Conservation (phyloP, 108 stramenopile species). For the Cyclotella kingstonii region DNA sequence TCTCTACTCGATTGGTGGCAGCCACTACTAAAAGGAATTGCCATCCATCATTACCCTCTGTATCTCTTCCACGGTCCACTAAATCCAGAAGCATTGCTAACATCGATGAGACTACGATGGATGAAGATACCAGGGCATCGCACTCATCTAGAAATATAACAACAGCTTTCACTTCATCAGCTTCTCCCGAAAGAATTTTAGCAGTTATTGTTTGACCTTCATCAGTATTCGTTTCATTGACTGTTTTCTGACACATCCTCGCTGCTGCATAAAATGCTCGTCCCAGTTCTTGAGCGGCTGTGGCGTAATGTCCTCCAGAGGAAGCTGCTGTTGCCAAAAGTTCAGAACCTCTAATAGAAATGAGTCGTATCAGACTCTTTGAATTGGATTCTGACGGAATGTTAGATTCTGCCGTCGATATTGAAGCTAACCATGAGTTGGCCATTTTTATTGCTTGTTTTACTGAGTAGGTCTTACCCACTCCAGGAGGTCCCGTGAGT, state of each 20-base stretch:
- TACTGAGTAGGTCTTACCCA: slow-evolving; percentile 61
- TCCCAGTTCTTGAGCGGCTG: slow-evolving; percentile 35
- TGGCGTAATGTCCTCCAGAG: slow-evolving; percentile 24
- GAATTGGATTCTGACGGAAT: neutral
- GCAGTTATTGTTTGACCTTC: neutral
- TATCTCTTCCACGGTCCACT: slow-evolving; percentile 21
- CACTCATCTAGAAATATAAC: slow-evolving; percentile 83
- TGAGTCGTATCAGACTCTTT: slow-evolving; percentile 10
- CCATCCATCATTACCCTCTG: slow-evolving; percentile 27
- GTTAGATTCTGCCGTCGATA: neutral
- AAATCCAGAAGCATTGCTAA: slow-evolving; percentile 61
- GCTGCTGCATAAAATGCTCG: slow-evolving; percentile 29
- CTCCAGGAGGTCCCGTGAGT: slow-evolving; percentile 56
- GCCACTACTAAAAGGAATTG: slow-evolving; percentile 58
- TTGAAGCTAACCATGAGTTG: slow-evolving; percentile 21
- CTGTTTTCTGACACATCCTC: neutral
- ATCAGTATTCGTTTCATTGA: neutral
- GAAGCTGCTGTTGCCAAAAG: slow-evolving; percentile 27
- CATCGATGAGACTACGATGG: slow-evolving; percentile 49
- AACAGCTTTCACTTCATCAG: slow-evolving; percentile 17
- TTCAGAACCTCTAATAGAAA: slow-evolving; percentile 52
- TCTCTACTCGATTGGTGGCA: too few species aligned
- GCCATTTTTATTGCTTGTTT: slow-evolving; percentile 24
- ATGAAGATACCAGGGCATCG: slow-evolving; percentile 70
- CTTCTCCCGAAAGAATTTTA: neutral